Base-by-base conservation (phyloP, 2,329 filamentous ascomycete genomes). In the Ilyonectria robusta region DNA sequence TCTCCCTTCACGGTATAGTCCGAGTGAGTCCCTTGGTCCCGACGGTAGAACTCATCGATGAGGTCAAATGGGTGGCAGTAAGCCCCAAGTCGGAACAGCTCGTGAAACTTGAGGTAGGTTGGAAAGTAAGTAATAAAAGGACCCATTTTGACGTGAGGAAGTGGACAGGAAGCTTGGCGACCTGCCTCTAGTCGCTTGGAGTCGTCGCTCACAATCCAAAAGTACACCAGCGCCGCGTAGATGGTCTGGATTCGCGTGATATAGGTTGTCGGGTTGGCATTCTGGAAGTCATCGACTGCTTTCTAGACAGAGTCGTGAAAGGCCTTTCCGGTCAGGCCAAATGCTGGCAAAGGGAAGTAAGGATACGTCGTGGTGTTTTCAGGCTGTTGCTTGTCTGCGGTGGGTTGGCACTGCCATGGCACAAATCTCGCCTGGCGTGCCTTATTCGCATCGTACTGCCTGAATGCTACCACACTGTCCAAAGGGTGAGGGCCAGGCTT, bases 111-210 rank as follows among this genome's bases (percentile, higher is more conserved):
- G 11, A 54, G 47, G 23, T 62, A 57, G 31, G 31, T 33, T 8
- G 31, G 31, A 47, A 53, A 50, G 47, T 62, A 68, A 19, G 55
- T 59, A 13, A 66, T 46, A 17, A 66, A 66, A 9, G 33, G 5
- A 1, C 53, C 53, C 5, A 58, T 21, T 10, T 21, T 6, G 19
- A 63, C n/a, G 1, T 31, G 13, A 0, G 10, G 1, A 19, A 46
- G 5, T 1, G 4, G 3, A 4, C 3, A 1, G 40, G 5, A 9
- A n/a, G 17, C 3, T 9, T 17, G 13, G 11, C 23, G 33, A 7
- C 0, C 4, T 1, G 51, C 19, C 23, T 51, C 59, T 21, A 6
- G 17, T 47, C 33, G 47, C 29, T 29, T 47, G 0, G 7, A 0
- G 6, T 2, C 9, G 21, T 29, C 19, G 2, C 3, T 31, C 19